Evolutionary conservation across 106 monocot species (phyloP), one percentile per base, ranked within the genome.

Genomic region (Acorus gramineus): DNA sequence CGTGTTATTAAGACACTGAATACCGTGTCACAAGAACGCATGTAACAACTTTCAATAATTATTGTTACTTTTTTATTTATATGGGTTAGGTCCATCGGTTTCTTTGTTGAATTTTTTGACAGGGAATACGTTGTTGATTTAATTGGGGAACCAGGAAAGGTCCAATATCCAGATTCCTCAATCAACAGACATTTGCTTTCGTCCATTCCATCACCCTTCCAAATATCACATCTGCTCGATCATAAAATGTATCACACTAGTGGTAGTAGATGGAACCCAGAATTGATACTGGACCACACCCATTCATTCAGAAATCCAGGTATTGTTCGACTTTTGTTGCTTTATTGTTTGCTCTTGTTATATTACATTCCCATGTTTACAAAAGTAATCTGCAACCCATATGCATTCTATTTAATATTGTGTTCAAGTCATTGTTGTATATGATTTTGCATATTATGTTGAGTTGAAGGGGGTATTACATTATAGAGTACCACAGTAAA

Each of bases 71-170:
- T 43, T 56, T 2, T 42, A 43, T 55, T 6, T 48, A 12, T 3
- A 54, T 49, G 2, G 9, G 0, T 62, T 61, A 14, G 8, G 5
- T 2, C 8, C 14, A 3, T 55, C 3, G 7, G 9, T n/a, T 13
- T 59, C 28, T 46, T n/a, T 60, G 8, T 67, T 14, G 11, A 28
- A 62, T 46, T 62, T 4, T 62, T 49, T 55, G 44, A 53, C 80
- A 87, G 86, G 57, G 86, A 87, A 63, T 83, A 80, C 74, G 83
- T 87, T 3, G 80, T 87, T 9, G 83, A 87, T 80, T 71, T 87
- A 44, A 46, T 87, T 59, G 72, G 80, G 45, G 71, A 80, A 49
- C 87, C 87, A 42, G 87, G 87, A 55, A 74, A 55, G 48, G 53
- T 85, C 42, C 51, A 72, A 62, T 42, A 59, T 58, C 84, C 85